A percentile compares a stretch with the other conserved stretches of the same genome.
Evolutionary conservation across 176 grass and related monocot genomes (phyloP).

Genomic region (maize (Zea mays)): Zm-B73-REFERENCE-NAM-5.0 NC_050104.1:75663501-75664000

Average conservation of each 20-base stretch:
- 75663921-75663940: background rate
- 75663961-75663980: background rate
- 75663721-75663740: slow-evolving; percentile 80
- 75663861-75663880: background rate
- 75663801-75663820: slow-evolving; percentile 83
- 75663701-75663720: slow-evolving; percentile 75
- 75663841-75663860: background rate
- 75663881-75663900: background rate
- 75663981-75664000: background rate
- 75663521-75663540: slow-evolving; percentile 46
- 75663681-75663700: slow-evolving; percentile 41
- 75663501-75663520: slow-evolving; percentile 40
- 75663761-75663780: slow-evolving; percentile 93
- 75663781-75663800: slow-evolving; percentile 96
- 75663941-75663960: background rate
- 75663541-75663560: slow-evolving; percentile 73
- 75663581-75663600: slow-evolving; percentile 84
- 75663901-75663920: background rate
- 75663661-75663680: slow-evolving; percentile 44
- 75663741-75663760: slow-evolving; percentile 94
- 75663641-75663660: slow-evolving; percentile 49
- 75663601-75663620: slow-evolving; percentile 68
- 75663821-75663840: background rate
- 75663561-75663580: slow-evolving; percentile 83
- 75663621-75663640: slow-evolving; percentile 82